Evolutionary conservation across 805 yeast species (phyloP).

Genomic region (Cyberlindnera maclurae): DNA sequence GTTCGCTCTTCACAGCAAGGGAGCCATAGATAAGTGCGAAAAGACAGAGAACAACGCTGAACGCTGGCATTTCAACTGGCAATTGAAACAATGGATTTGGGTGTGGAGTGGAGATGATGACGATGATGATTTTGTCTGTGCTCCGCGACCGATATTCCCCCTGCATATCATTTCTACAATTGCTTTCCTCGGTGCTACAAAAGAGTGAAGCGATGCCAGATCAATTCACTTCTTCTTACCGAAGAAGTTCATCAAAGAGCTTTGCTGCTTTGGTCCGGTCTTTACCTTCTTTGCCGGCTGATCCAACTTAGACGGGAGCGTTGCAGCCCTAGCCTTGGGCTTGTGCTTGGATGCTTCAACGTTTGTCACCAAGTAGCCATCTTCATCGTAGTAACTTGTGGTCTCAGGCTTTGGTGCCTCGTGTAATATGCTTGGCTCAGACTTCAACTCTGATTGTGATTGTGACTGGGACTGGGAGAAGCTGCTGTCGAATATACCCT

Average conservation of each 20-base stretch:
- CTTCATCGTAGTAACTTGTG: conserved; percentile 36
- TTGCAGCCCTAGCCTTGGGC: conserved; percentile 12
- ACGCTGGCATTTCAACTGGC: too few relatives aligned
- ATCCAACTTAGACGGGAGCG: conserved; percentile 2
- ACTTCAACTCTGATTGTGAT: conserved; percentile 4
- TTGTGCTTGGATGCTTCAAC: conserved; percentile 17
- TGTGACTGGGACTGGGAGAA: conserved; percentile 14
- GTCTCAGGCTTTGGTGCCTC: neutral
- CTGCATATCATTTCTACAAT: too few relatives aligned
- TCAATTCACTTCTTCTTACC: conserved; percentile 26
- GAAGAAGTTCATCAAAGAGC: conserved; percentile 43
- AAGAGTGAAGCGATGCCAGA: neutral
- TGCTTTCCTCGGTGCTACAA: neutral
- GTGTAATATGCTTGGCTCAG: conserved; percentile 9
- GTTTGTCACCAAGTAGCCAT: conserved; percentile 41
- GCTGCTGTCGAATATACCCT: conserved; percentile 17
- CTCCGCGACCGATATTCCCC: neutral
- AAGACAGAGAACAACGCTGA: neutral
- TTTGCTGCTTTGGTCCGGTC: conserved; percentile 30
- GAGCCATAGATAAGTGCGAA: neutral
- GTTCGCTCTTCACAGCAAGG: conserved; percentile 49
- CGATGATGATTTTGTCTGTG: neutral
- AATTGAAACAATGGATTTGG: too few relatives aligned
- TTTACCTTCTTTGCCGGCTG: conserved; percentile 14
- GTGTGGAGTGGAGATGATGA: too few relatives aligned